These are phyloP conservation scores for Vitis riparia DNA, from an alignment of 164 flowering plant genomes.

Conservation along the genomic window DNA sequence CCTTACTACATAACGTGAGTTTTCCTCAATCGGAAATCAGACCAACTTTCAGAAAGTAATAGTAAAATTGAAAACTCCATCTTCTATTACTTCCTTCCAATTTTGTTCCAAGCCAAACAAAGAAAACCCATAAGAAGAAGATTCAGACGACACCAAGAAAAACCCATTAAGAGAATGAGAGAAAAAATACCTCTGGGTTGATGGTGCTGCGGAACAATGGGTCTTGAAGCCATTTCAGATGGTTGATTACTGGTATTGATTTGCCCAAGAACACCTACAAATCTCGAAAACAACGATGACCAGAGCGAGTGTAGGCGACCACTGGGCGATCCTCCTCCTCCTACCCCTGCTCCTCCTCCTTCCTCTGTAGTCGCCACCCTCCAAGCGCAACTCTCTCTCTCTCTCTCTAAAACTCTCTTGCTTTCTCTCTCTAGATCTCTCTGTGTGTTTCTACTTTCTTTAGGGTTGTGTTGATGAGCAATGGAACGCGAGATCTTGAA, in stretches of 20 bases:
- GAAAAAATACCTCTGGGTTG: conserved; percentile 35
- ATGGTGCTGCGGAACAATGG: conserved; percentile 39
- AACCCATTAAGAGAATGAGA: not conserved
- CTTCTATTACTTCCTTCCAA: too few species aligned
- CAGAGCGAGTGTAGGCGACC: not conserved
- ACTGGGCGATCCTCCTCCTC: conserved; percentile 13
- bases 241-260: not conserved
- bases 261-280: conserved; percentile 17
- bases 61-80: too few species aligned
- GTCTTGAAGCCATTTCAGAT: conserved; percentile 64
- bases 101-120: too few species aligned
- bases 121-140: too few species aligned
- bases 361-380: not conserved
- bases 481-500: not conserved
- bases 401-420: not conserved
- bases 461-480: too few species aligned
- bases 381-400: too few species aligned
- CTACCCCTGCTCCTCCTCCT: too few species aligned
- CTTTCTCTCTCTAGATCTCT: conserved; percentile 4
- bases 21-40: too few species aligned
- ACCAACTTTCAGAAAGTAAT: too few species aligned
- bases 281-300: not conserved
- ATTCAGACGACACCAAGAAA: not conserved
- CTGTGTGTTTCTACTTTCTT: too few species aligned
- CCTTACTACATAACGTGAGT: too few species aligned